Base-by-base conservation (phyloP, 2,329 filamentous ascomycete genomes). In the Colletotrichum neosansevieriae region DNA sequence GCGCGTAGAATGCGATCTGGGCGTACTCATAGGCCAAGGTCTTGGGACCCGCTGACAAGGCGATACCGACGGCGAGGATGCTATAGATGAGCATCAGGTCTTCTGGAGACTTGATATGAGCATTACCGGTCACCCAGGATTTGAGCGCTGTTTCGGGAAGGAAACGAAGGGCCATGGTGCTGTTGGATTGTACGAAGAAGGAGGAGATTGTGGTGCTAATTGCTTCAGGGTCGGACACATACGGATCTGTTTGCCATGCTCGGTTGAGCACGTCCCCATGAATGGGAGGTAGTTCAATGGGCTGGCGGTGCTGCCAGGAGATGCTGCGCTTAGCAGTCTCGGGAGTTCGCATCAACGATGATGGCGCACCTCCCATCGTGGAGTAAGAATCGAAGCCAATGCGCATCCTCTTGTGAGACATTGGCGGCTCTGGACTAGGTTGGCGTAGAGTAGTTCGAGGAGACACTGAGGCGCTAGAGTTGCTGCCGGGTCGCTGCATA, bases 1-100 rank as follows among this genome's bases (percentile, higher is more conserved):
- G 79, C 4, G 88, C 89, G 73, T 87, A 87, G 54, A 86, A 82
- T 4, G 89, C 88, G 57, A 91, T 85, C 42, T 82, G 80, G 3
- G 81, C 79, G 57, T 82, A 82, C 62, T 82, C 79, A 54, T 74
- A 76, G 6, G 80, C 80, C 44, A 79, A 79, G 21, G 75, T 71
- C 61, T 76, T 78, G 1, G 77, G 74, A 6, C 80, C 80, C 42
- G 76, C 78, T n/a, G 80, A 79, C 21, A 81, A 71, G n/a, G 76
- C 74, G 38, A 80, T 75, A 9, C 82, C 79, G 34, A 80, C 73
- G 38, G 80, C 79, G 54, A 82, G 76, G 58, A 80, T 78, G 71
- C 79, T 84, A 79, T 82, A 84, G 63, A 80, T 78, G 71, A 81
- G 80, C 80, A 81, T 85, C 77, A 78, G 75, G 72, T 83, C 82